These are phyloP conservation scores for Ganoderma boninense DNA, from an alignment of 1,284 basidiomycete genomes.

Conservation along the genomic window DNA sequence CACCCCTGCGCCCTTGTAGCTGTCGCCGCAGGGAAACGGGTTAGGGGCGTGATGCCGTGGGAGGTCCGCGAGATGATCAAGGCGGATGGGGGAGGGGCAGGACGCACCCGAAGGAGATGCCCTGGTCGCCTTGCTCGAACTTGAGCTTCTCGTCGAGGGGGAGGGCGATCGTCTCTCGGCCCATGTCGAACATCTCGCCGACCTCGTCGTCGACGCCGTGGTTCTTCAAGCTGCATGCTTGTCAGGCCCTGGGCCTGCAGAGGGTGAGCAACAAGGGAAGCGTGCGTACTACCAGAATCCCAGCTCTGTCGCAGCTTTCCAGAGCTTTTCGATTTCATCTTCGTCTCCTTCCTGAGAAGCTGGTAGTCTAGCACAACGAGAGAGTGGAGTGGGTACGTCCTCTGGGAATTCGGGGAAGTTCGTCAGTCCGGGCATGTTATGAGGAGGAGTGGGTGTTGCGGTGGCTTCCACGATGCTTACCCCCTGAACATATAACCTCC, in stretches of 20 bases:
- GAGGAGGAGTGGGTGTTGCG: background rate
- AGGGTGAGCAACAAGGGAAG: background rate
- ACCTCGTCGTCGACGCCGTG: conserved; percentile 41
- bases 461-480: background rate
- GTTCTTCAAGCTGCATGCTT: conserved; percentile 39
- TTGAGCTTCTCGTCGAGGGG: conserved; percentile 13
- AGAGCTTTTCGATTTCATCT: conserved; percentile 36
- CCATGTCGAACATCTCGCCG: conserved; percentile 43
- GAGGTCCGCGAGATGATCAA: background rate
- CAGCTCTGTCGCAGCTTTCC: conserved; percentile 31
- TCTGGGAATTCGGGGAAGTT: conserved; percentile 34
- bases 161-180: conserved; percentile 34
- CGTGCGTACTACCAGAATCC: conserved; percentile 38
- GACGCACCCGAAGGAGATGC: conserved; percentile 42
- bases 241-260: background rate
- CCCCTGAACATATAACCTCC: background rate
- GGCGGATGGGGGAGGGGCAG: background rate
- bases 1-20: conserved; percentile 44
- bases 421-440: conserved; percentile 15
- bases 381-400: conserved; percentile 8
- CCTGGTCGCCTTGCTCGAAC: conserved; percentile 47
- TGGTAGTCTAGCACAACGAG: conserved; percentile 40
- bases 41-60: background rate
- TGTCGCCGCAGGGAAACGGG: conserved; percentile 18
- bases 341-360: conserved; percentile 36